Base-by-base conservation (phyloP, 768 basidiomycete genomes). In the Boletales sp. region DNA sequence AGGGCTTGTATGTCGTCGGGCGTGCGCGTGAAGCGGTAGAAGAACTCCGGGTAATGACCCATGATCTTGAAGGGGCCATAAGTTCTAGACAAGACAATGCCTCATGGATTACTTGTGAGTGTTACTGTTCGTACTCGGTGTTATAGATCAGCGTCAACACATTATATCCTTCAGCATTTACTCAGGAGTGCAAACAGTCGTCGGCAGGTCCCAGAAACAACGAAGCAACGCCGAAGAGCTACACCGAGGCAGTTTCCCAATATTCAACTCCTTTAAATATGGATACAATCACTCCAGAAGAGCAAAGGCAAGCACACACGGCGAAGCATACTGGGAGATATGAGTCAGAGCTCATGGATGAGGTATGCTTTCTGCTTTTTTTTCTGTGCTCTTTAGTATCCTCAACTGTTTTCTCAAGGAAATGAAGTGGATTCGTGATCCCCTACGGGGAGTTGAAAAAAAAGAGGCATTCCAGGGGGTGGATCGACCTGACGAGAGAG, bases 401-500 rank as follows among this genome's bases (percentile, higher is more conserved):
- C 30, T 32, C 15, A 8, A 34, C 14, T 5, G 6, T 37, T 24
- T 15, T 32, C 9, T 24, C 35, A 2, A 55, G 54, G 47, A 15
- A 14, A 45, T 48, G 10, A 14, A 44, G 31, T 32, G 17, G 47
- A 45, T 24, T 36, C 43, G 52, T 4, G 17, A n/a, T 35, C 43
- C 52, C 14, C 31, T 36, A 4, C 24, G 30, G 40, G 43, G 47
- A 17, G 38, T 42, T 12, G 54, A 48, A 46, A 55, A 44, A 19
- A 42, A 41, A 5, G 34, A 44, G 0, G 34, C 43, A 11, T 35
- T 53, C 3, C 45, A 32, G 12, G 46, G 52, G 17, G 68, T 2
- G 69, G 57, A 11, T 27, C 51, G 40, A 17, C 36, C 44, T 29
- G 44, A 49, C 13, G 47, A 55, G 18, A 40, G 39, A 27, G 19